These are phyloP conservation scores for Punica granatum DNA, from an alignment of 345 rosid species.

Conservation along the genomic window DNA sequence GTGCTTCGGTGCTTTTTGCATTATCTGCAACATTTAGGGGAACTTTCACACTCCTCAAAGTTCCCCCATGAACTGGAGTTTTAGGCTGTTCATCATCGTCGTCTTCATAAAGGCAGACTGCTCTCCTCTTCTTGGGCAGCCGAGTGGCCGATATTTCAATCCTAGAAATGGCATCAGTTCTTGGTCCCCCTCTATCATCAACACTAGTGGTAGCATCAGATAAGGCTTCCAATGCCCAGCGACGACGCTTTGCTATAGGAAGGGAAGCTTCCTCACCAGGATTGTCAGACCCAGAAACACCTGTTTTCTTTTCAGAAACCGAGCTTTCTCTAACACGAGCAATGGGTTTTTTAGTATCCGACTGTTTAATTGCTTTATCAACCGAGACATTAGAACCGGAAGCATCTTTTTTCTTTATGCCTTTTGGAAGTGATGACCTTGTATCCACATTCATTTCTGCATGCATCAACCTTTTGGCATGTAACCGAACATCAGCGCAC, in stretches of 20 bases:
- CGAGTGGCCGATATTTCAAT: constrained; percentile 32
- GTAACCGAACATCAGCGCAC: constrained; percentile 26
- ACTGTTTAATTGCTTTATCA: constrained; percentile 27
- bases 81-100: constrained; percentile 63
- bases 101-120: constrained; percentile 57
- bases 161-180: constrained; percentile 25
- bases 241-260: constrained; percentile 47
- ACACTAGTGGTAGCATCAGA: constrained; percentile 37
- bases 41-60: constrained; percentile 26
- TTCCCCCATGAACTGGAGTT: constrained; percentile 78
- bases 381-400: constrained; percentile 19
- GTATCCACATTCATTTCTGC: constrained; percentile 25
- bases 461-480: constrained; percentile 44
- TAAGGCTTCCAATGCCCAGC: constrained; percentile 56
- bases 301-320: constrained; percentile 37
- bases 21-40: constrained; percentile 23
- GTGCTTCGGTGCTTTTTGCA: constrained; percentile 24
- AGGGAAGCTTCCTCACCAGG: constrained; percentile 54
- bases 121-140: constrained; percentile 60
- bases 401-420: constrained; percentile 21
- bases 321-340: constrained; percentile 26
- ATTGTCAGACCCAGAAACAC: constrained; percentile 25
- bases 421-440: constrained; percentile 21
- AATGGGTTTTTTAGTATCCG: constrained; percentile 17
- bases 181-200: constrained; percentile 32